Evolutionary conservation across 495 filamentous ascomycete species (phyloP), one percentile per base, ranked within the genome.

Genomic region (Tuber melanosporum): DNA sequence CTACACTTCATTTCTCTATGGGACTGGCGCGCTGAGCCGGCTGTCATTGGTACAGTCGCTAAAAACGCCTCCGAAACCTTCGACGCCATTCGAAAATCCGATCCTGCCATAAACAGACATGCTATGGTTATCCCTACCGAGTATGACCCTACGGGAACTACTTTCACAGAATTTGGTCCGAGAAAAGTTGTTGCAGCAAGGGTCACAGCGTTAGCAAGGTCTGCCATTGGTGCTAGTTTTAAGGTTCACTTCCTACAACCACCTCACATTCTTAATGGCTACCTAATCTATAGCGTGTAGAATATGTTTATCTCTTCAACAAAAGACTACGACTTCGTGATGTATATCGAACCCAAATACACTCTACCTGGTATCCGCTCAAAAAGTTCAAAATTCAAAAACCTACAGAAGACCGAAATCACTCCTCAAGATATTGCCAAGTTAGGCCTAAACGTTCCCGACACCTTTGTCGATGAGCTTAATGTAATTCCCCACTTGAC

Each of bases 21-120:
- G 94, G 94, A 98, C 81, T 99, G 95, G 95, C 90, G 92, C 36
- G 85, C 87, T 43, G 91, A 93, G 42, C 92, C 95, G 0, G 87
- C 97, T 43, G 88, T 97, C 49, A 86, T 98, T 41, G 87, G 84
- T 73, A 86, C 87, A 52, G 78, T 72, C 66, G 75, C 77, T 39
- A 86, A 91, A 80, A 86, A 87, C 75, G 84, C 83, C 73, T 86
- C 85, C 75, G 92, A 90, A 26, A 89, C 91, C 0, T 90, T 98
- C 74, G 88, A 92, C 47, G 92, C 92, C 1, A 95, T 88, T 89
- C 88, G 95, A 73, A 93, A 90, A 78, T 91, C 94, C 71, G 96
- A 99, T 81, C 94, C 94, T 22, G 91, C 87, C 73, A 92, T 98
- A 90, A 95, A 93, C 84, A 91, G 90, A 71, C 88, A 92, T 14